Evolutionary conservation across 257 asterid genomes (phyloP), one percentile per base, ranked within the genome.

Genomic region (Solanum clarkiae): DNA sequence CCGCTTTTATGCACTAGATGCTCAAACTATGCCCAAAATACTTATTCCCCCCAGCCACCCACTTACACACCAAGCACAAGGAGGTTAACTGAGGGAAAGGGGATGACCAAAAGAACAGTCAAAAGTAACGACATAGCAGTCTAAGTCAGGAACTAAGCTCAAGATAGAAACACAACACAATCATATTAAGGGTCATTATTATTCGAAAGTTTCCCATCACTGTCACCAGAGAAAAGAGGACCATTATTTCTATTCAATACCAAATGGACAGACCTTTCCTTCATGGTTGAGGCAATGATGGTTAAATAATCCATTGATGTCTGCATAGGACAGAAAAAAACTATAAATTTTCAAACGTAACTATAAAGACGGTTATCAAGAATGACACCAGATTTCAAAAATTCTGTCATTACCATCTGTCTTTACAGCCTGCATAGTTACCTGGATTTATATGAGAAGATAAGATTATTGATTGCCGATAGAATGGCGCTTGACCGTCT

Each of bases 401-500:
- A 72, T 55, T 36, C 66, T 29, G 60, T 63, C 71, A 51, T 26
- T 26, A 81, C 74, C 42, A 74, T 72, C 85, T 62, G 68, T 57
- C 80, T 42, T 72, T 60, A 70, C 84, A 62, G 81, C 36, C 59
- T 59, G 57, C 75, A 86, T n/a, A 86, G 71, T 79, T 91, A 95
- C 98, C 99, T 92, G 98, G 99, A 88, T 90, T 93, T 81, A 91
- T 55, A 88, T 96, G 98, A 87, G 98, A 95, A 87, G 97, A 86
- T 85, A 96, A 91, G 80, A 96, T 86, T 87, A 96, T 86, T 69
- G 99, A 89, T 86, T 96, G 99, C 89, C 99, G 92, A 86, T 95
- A 96, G 93, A 92, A 93, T 22, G 86, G 95, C 7, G 98, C 96
- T 88, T 93, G 99, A 81, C 92, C 98, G 71, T 96, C 98, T 84